Percentiles rank a stretch among this genome's conserved stretches.
These are phyloP conservation scores for Hymenochaete sp. DNA, from an alignment of 1,284 basidiomycete genomes.

Conservation along the genomic window DNA sequence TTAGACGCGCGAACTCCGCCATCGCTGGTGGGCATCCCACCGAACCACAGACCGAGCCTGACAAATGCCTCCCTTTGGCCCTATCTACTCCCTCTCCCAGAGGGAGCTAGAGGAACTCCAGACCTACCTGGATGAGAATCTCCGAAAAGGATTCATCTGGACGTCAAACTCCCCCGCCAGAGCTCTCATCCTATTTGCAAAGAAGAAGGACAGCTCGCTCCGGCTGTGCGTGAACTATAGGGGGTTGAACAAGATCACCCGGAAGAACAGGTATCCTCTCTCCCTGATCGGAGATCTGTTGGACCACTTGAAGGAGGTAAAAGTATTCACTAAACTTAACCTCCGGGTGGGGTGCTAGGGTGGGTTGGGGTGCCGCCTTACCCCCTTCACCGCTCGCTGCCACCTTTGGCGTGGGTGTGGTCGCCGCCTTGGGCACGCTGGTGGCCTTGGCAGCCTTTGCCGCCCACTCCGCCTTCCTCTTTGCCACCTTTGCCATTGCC, in stretches of 20 bases:
- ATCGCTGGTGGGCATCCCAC: too few species aligned
- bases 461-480: too few species aligned
- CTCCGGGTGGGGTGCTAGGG: slow-evolving; percentile 24
- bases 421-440: too few species aligned
- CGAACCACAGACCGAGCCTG: too few species aligned
- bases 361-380: too few species aligned
- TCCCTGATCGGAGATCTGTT: slow-evolving; percentile 33
- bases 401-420: too few species aligned
- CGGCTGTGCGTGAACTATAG: slow-evolving; percentile 36
- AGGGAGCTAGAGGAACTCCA: neutral
- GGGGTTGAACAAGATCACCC: slow-evolving; percentile 32
- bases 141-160: slow-evolving; percentile 26
- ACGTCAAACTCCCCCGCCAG: slow-evolving; percentile 29
- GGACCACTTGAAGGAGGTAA: slow-evolving; percentile 23
- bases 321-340: slow-evolving; percentile 28
- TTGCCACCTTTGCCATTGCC: too few species aligned
- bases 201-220: slow-evolving; percentile 35
- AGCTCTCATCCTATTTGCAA: slow-evolving; percentile 37
- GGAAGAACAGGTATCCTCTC: slow-evolving; percentile 33
- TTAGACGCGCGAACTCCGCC: neutral
- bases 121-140: slow-evolving; percentile 23
- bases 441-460: too few species aligned
- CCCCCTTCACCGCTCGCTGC: too few species aligned
- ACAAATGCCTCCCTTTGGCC: neutral
- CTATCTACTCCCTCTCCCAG: neutral